phyloP scores from a whole-genome alignment of 345 rosid genomes.

The Syzygium aromaticum region DNA sequence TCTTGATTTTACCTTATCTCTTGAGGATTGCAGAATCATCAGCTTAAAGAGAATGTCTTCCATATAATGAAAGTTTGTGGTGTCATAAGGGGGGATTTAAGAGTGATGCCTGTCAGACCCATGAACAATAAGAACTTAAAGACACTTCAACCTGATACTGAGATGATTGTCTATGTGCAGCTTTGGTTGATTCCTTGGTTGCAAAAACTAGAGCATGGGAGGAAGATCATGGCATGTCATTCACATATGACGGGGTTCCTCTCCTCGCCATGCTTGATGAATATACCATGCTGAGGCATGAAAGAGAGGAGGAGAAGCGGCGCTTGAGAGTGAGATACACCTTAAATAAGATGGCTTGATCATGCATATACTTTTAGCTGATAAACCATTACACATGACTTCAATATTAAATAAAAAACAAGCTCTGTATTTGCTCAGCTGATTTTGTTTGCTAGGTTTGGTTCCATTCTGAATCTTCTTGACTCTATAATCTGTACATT shows the following conservation, averaged over 20 bases:
- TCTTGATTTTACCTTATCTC: too few species aligned
- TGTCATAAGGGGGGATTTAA: not conserved
- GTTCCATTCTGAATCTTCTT: not conserved
- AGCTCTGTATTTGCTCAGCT: not conserved
- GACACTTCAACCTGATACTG: not conserved
- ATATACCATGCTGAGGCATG: constrained; percentile 86
- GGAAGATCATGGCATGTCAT: constrained; percentile 52
- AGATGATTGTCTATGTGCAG: constrained; percentile 16
- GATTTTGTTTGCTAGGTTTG: not conserved
- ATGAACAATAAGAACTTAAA: not conserved
- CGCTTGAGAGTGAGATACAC: constrained; percentile 53
- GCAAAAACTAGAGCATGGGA: constrained; percentile 87
- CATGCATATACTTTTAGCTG: not conserved
- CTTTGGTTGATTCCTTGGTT: constrained; percentile 78
- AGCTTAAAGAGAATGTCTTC: too few species aligned
- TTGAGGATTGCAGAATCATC: too few species aligned
- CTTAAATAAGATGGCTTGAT: not conserved
- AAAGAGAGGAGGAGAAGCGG: constrained; percentile 92
- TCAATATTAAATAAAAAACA: not conserved
- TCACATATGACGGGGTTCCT: constrained; percentile 86
- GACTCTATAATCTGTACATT: not conserved
- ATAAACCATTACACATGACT: not conserved
- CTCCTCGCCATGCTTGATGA: constrained; percentile 95
- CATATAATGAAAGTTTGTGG: not conserved
- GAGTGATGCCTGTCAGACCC: not conserved